Evolutionary conservation across 2,329 filamentous ascomycete species (phyloP), one percentile per base, ranked within the genome.

Genomic region (Sporothrix globosa): DNA sequence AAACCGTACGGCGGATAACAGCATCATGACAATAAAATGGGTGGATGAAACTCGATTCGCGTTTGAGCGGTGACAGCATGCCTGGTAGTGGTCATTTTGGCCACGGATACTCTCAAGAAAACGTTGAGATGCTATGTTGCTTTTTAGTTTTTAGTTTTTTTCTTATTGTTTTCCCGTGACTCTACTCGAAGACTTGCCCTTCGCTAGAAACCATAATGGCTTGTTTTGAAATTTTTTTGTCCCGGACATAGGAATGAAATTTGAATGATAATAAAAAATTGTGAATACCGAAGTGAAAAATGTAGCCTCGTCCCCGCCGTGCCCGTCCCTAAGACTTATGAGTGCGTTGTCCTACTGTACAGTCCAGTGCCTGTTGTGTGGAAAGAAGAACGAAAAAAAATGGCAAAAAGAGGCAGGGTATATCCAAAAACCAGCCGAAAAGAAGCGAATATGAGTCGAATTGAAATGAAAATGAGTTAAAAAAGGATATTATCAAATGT

Each of bases 151-250:
- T 41, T 21, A 24, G 14, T 44, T 46, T 56, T 13, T 41, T 17
- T 67, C 21, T 34, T 41, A 7, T 21, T 53, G 3, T 3, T 50
- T n/a, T n/a, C 6, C 10, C 4, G 44, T 67, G 41, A 9, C 21
- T 53, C 4, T 67, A 24, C 13, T 24, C 10, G 7, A 30, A 46
- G 65, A n/a, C 48, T 41, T 17, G 19, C 19, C 48, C 7, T 56
- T 27, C 19, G 44, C 30, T 46, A 13, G 39, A 48, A 6, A 19
- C 48, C 5, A 30, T 4, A 30, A 30, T 4, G 41, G 63, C 65
- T 69, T 61, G 73, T 72, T 65, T 53, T 3, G 39, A 10, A 3
- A n/a, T 44, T 39, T 50, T 67, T 66, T 34, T 24, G 63, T 66
- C 61, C 61, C 44, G 9, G 50, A 34, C 61, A 65, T 65, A 34